Conservation (phyloP, 2,329 filamentous ascomycete species). For the Geosmithia putterillii region DNA sequence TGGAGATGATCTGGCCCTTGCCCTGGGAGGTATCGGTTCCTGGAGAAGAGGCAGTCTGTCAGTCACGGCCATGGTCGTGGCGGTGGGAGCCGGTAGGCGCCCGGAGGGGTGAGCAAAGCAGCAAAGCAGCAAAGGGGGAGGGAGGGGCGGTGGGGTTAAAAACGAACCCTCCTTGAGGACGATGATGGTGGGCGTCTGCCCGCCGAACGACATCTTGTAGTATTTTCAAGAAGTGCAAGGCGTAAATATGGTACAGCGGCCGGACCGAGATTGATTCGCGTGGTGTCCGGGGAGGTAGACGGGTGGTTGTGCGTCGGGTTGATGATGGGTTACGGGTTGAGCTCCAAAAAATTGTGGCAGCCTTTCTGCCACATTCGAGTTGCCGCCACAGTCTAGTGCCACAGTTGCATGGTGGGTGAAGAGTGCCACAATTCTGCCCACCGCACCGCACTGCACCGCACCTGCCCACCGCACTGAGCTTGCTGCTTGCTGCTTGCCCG, state of each 20-base stretch:
- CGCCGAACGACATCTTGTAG: slow-evolving; percentile 79
- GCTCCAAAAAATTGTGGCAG: slow-evolving; percentile 40
- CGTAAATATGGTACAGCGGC: background rate
- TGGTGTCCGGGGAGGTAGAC: slow-evolving; percentile 5
- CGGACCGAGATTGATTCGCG: background rate
- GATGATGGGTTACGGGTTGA: slow-evolving; percentile 15
- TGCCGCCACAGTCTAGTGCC: too few relatives aligned
- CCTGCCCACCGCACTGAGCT: too few relatives aligned
- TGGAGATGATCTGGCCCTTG: slow-evolving; percentile 90
- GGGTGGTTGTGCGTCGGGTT: slow-evolving; percentile 12
- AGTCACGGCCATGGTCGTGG: background rate
- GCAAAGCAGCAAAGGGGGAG: slow-evolving; percentile 2
- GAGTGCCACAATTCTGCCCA: too few relatives aligned
- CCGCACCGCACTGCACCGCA: background rate
- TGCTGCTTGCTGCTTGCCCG: background rate
- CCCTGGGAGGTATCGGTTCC: slow-evolving; percentile 96
- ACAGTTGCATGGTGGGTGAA: too few relatives aligned
- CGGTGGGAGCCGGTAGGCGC: background rate
- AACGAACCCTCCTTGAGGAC: slow-evolving; percentile 89
- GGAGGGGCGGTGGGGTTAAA: slow-evolving; percentile 21
- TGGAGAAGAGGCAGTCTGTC: slow-evolving; percentile 19
- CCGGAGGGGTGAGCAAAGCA: background rate
- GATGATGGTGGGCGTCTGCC: slow-evolving; percentile 94
- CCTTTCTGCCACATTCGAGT: slow-evolving; percentile 21
- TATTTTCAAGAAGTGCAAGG: slow-evolving; percentile 2